phyloP scores from a whole-genome alignment of 192 early-diverging fungal genomes.

The Linnemannia exigua region DNA sequence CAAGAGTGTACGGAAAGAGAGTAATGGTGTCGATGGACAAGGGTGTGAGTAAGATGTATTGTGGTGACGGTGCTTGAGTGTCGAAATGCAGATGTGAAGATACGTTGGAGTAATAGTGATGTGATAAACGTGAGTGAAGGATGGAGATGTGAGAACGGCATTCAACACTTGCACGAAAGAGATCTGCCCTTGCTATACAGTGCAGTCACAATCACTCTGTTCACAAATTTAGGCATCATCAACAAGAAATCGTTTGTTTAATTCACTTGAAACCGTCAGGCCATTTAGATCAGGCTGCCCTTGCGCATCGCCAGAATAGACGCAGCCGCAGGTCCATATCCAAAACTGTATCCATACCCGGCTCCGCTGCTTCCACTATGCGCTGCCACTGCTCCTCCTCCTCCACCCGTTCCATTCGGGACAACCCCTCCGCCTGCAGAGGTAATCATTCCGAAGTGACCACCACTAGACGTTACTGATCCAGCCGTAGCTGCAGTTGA shows the following conservation, averaged over 20 bases:
- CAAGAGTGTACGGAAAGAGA: too few species aligned
- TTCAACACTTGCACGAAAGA: too few species aligned
- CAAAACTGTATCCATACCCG: conserved; percentile 7
- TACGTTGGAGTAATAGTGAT: too few species aligned
- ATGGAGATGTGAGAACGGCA: too few species aligned
- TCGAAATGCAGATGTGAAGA: too few species aligned
- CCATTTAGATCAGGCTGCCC: conserved; percentile 35
- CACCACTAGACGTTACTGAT: background rate
- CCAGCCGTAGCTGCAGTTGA: background rate
- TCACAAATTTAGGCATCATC: background rate
- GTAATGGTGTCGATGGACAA: too few species aligned
- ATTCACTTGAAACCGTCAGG: background rate
- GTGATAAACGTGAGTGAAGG: too few species aligned
- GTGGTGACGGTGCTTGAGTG: too few species aligned
- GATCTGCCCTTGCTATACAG: too few species aligned
- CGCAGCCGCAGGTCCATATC: conserved; percentile 24
- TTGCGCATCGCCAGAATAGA: conserved; percentile 40
- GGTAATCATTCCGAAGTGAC: conserved; percentile 12
- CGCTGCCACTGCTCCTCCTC: background rate
- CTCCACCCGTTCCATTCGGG: background rate
- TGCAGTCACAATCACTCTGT: too few species aligned
- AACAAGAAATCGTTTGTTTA: background rate
- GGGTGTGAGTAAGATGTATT: too few species aligned
- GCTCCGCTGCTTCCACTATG: background rate
- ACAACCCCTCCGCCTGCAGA: conserved; percentile 44